These are phyloP conservation scores for Aspergillus haitiensis DNA, from an alignment of 495 filamentous ascomycete species.

Conservation along the genomic window DNA sequence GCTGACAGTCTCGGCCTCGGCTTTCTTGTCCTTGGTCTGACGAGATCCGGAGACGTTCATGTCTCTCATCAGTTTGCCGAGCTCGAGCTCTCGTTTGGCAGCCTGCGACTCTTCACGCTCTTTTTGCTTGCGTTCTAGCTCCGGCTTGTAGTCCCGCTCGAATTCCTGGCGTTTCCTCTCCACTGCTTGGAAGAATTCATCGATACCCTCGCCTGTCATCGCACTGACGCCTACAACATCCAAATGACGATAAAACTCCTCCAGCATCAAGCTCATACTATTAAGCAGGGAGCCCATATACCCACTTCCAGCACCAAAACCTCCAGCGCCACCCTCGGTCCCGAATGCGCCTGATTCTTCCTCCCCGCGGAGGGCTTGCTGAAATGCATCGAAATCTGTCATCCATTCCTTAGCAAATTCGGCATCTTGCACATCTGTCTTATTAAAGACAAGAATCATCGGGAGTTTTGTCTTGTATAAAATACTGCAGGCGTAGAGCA, in stretches of 20 bases:
- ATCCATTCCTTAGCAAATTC: slow-evolving; percentile 98
- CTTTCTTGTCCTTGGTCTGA: slow-evolving; percentile 29
- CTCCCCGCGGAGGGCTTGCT: slow-evolving; percentile 75
- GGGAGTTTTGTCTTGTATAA: slow-evolving; percentile 97
- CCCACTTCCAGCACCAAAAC: slow-evolving; percentile 71
- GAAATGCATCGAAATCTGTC: slow-evolving; percentile 97
- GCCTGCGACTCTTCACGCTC: slow-evolving; percentile 73
- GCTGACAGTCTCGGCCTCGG: slow-evolving; percentile 50
- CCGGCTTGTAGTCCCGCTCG: slow-evolving; percentile 85
- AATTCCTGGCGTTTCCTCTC: slow-evolving; percentile 86
- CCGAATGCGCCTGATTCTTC: slow-evolving; percentile 78
- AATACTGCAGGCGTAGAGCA: slow-evolving; percentile 98
- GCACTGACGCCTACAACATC: slow-evolving; percentile 90
- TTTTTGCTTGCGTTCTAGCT: slow-evolving; percentile 75
- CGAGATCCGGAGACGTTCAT: slow-evolving; percentile 70
- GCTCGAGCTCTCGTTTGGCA: slow-evolving; percentile 69
- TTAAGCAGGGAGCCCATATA: slow-evolving; percentile 98
- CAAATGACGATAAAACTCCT: slow-evolving; percentile 94
- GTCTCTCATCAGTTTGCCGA: slow-evolving; percentile 91
- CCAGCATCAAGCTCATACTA: slow-evolving; percentile 95
- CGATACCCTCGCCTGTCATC: slow-evolving; percentile 87
- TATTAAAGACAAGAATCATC: slow-evolving; percentile 99
- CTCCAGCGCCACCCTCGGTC: slow-evolving; percentile 61
- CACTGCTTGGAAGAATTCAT: slow-evolving; percentile 90
- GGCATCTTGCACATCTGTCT: slow-evolving; percentile 91